Conservation (phyloP, 345 rosid species). For the Turnera subulata region DNA sequence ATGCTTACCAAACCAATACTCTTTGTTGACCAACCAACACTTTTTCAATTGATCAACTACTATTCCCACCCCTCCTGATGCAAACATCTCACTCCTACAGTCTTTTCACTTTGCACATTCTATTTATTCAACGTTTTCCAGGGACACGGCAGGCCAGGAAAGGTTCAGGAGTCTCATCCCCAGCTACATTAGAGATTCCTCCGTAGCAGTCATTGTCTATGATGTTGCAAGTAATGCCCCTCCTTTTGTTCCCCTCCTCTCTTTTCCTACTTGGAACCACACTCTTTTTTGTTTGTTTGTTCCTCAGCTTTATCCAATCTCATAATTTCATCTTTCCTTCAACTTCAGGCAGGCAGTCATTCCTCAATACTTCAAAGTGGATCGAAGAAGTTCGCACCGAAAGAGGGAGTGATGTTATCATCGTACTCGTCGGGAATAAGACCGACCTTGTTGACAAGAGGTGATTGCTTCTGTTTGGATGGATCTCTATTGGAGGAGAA, state of each 20-base stretch:
- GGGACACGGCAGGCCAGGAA: slow-evolving; percentile 99
- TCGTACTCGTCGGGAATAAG: slow-evolving; percentile 89
- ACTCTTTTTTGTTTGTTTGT: no score
- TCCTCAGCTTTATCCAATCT: background rate
- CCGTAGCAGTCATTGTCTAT: slow-evolving; percentile 90
- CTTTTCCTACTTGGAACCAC: no score
- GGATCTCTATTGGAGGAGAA: no score
- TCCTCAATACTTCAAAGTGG: slow-evolving; percentile 90
- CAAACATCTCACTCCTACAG: background rate
- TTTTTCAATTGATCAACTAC: no score
- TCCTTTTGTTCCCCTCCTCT: no score
- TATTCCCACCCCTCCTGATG: no score
- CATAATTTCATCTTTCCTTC: background rate
- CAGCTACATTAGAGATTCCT: slow-evolving; percentile 91
- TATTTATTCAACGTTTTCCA: slow-evolving; percentile 19
- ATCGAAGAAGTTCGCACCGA: slow-evolving; percentile 87
- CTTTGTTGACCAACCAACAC: no score
- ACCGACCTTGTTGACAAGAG: slow-evolving; percentile 56
- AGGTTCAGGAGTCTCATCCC: slow-evolving; percentile 94
- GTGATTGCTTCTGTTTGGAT: slow-evolving; percentile 8
- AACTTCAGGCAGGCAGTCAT: slow-evolving; percentile 75
- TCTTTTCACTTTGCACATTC: no score
- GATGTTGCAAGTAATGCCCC: slow-evolving; percentile 94
- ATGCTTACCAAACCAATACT: no score
- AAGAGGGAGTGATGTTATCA: slow-evolving; percentile 81